Conservation (phyloP, 768 basidiomycete species). For the Suillus ampliporus region DNA sequence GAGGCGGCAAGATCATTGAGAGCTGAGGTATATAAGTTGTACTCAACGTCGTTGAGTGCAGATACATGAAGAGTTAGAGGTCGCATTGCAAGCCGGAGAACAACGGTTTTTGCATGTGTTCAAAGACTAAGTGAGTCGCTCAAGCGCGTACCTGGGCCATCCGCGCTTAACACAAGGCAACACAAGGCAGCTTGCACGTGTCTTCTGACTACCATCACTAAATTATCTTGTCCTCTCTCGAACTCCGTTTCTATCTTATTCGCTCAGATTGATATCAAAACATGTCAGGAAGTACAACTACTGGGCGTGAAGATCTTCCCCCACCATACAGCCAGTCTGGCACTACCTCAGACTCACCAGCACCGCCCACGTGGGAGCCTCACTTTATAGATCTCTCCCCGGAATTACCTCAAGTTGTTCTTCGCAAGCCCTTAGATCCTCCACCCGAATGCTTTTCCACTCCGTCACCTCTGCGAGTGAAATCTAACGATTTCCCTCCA, state of each 20-base stretch:
- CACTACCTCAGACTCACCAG: conserved; percentile 3
- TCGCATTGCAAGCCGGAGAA: conserved; percentile 48
- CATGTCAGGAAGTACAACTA: not conserved
- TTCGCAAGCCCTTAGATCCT: conserved; percentile 34
- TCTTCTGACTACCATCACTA: not conserved
- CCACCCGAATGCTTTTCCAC: conserved; percentile 37
- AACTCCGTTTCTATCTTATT: no score
- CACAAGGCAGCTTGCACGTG: conserved; percentile 1
- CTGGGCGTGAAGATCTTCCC: conserved; percentile 6
- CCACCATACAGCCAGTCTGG: conserved; percentile 15
- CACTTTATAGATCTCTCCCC: conserved; percentile 30
- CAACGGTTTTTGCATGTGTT: conserved; percentile 3
- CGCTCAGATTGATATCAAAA: not conserved
- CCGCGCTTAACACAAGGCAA: not conserved
- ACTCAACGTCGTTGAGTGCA: conserved; percentile 77
- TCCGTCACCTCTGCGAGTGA: conserved; percentile 31
- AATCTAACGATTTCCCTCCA: conserved; percentile 32
- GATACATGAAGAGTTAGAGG: conserved; percentile 73
- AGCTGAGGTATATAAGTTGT: conserved; percentile 66
- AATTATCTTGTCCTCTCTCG: no score
- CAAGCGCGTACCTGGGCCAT: not conserved
- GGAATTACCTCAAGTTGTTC: not conserved
- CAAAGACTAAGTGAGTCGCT: not conserved
- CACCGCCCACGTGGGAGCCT: conserved; percentile 36
- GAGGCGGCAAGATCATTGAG: conserved; percentile 55